Conservation (phyloP, 257 asterid genomes). For the Fraxinus quadrangulata region DNA sequence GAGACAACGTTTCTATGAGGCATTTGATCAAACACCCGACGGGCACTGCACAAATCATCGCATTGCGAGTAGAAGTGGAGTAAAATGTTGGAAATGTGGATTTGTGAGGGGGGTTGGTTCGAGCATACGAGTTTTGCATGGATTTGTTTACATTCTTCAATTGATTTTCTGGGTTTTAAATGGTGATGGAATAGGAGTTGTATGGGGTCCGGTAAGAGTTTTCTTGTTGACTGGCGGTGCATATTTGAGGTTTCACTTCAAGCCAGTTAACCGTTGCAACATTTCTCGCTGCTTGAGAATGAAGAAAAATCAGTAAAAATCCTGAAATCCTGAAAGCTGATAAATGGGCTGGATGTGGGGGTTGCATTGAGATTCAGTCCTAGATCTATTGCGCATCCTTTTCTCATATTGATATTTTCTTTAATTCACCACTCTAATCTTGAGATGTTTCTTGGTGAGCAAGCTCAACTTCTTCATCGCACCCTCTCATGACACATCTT, state of each 20-base stretch:
- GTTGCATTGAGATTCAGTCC: too few relatives aligned
- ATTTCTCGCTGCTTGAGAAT: neutral
- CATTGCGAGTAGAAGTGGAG: neutral
- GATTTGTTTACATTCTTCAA: conserved; percentile 20
- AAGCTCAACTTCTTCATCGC: too few relatives aligned
- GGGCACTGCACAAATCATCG: conserved; percentile 17
- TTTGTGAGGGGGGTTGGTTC: neutral
- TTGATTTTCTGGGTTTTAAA: conserved; percentile 17
- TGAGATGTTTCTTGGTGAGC: too few relatives aligned
- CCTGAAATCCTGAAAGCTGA: neutral
- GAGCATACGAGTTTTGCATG: conserved; percentile 11
- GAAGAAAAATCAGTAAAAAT: neutral
- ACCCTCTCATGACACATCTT: too few relatives aligned
- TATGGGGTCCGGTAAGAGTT: conserved; percentile 2
- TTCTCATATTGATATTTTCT: neutral
- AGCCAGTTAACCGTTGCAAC: neutral
- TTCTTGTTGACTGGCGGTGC: conserved; percentile 1
- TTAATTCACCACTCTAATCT: too few relatives aligned
- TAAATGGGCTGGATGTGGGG: too few relatives aligned
- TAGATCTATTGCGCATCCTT: neutral
- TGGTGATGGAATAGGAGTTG: conserved; percentile 10
- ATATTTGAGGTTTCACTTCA: neutral
- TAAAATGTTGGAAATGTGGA: conserved; percentile 15
- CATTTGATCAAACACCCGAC: conserved; percentile 16
- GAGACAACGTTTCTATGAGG: conserved; percentile 22